Conservation (phyloP, 1,284 basidiomycete species). For the Moesziomyces parantarcticus region DNA sequence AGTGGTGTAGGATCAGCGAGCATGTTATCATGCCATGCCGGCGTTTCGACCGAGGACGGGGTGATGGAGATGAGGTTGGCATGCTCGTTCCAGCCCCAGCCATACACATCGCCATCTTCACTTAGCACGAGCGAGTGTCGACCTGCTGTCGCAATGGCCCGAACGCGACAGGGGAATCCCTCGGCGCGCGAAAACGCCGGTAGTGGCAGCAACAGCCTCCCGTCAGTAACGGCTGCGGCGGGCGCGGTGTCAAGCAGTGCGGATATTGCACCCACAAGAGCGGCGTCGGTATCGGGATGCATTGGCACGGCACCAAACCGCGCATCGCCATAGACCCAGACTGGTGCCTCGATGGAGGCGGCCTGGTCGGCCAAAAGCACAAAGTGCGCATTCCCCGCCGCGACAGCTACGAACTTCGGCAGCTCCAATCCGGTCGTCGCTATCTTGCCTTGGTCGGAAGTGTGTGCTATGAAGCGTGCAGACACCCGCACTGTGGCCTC, state of each 20-base stretch:
- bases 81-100: conserved; percentile 48
- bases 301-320: conserved; percentile 30
- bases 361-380: conserved; percentile 9
- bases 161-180: conserved; percentile 15
- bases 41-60: not conserved
- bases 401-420: conserved; percentile 17
- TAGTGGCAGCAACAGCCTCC: conserved; percentile 16
- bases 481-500: not conserved
- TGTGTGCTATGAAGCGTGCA: not conserved
- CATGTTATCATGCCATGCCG: conserved; percentile 7
- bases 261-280: not conserved
- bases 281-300: conserved; percentile 1
- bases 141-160: conserved; percentile 7
- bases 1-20: conserved; percentile 16
- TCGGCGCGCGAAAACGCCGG: conserved; percentile 10
- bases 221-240: conserved; percentile 1
- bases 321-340: conserved; percentile 36
- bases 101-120: conserved; percentile 24
- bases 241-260: not conserved
- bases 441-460: not conserved
- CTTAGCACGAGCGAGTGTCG: conserved; percentile 28
- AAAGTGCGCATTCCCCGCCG: conserved; percentile 38
- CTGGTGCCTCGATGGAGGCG: not conserved
- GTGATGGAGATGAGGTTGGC: conserved; percentile 7
- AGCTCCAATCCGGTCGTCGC: not conserved